Base-by-base conservation (phyloP, 208 protist genomes). In the Acanthamoeba castellanii region DNA sequence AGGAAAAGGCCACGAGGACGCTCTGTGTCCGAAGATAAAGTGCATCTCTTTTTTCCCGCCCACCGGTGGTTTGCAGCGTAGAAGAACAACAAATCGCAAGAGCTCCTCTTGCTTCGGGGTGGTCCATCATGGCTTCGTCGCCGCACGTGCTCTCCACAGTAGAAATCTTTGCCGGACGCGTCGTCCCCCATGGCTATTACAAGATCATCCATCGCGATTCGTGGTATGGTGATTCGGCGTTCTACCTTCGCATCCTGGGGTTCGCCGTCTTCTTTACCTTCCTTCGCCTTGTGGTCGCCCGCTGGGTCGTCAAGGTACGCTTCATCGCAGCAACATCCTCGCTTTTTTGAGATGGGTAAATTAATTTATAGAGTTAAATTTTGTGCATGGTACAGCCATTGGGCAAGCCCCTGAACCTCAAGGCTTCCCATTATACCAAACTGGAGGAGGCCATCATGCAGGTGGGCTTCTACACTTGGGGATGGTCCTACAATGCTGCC, bases 391-490 rank as follows among this genome's bases (percentile, higher is more conserved):
- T 8, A 0, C 42, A 84, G 74, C 74, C 74, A 6, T 42, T 84
- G 7, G 74, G 42, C 42, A 84, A 84, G 74, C 74, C 74, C 6
- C 74, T 84, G 20, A 55, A 47, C 25, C 74, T 84, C 74, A 84
- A 84, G 42, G 34, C 74, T 5, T 34, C 74, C 18, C 0, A 55
- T 25, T 84, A 84, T 27, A 47, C 74, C n/a, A 84, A 84, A 22
- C 74, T 84, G 16, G 74, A 84, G 27, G 74, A 84, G 25, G 74
- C 74, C 42, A 84, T 84, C 42, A 84, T 84, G 74, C 34, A 57
- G 42, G 34, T 84, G 42, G 45, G 74, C 64, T 92, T 57, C 42
- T 92, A 92, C 64, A 52, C 59, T 7, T 92, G 55, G 59, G 27
- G 34, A 0, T 92, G 57, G 57, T 27, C 32, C 85, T 92, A 64